phyloP scores from a whole-genome alignment of 768 basidiomycete genomes.

The Suillus subaureus region DNA sequence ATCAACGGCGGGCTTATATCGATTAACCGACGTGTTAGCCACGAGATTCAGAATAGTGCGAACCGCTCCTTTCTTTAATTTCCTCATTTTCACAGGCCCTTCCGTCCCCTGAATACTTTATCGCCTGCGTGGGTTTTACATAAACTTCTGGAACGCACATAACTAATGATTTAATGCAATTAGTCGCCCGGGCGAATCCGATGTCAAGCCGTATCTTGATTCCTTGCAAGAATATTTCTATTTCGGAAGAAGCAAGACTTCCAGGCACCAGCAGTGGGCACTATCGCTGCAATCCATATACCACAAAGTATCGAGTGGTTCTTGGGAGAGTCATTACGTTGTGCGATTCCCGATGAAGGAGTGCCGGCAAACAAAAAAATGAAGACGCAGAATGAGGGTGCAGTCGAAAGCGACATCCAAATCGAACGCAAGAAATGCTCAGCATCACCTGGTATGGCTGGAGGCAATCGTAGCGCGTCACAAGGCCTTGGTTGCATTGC shows the following conservation, averaged over 20 bases:
- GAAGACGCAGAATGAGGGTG: too few species aligned
- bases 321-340: too few species aligned
- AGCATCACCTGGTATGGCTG: too few species aligned
- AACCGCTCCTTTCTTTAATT: neutral
- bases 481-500: too few species aligned
- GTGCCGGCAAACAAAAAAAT: too few species aligned
- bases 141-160: neutral
- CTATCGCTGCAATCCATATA: neutral
- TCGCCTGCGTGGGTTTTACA: neutral
- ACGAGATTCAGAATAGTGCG: neutral
- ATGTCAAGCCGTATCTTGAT: neutral
- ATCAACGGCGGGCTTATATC: neutral
- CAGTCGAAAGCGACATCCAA: too few species aligned
- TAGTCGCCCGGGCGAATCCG: neutral
- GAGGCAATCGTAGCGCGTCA: too few species aligned
- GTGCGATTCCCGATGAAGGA: too few species aligned
- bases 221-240: too few species aligned
- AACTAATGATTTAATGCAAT: neutral
- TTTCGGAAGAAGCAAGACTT: neutral
- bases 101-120: neutral
- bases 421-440: too few species aligned
- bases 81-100: neutral
- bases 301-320: neutral
- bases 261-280: neutral
- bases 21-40: too few species aligned